Evolutionary conservation across 108 stramenopile genomes (phyloP).

Genomic region (Skeletonema marinoi): DNA sequence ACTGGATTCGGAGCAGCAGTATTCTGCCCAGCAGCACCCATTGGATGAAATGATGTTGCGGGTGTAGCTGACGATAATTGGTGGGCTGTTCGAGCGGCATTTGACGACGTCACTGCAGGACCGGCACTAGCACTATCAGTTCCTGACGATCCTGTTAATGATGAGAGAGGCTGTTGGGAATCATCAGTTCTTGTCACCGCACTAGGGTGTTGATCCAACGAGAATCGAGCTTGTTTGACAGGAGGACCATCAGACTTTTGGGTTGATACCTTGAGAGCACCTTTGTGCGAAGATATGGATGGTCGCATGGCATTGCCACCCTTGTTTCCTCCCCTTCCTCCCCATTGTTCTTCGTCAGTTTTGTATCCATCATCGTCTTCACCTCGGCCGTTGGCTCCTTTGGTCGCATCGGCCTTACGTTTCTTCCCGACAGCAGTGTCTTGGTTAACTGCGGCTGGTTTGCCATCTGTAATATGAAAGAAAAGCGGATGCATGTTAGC

Average conservation of each 20-base stretch:
- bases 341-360: conserved; percentile 48
- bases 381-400: conserved; percentile 15
- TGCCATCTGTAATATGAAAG: background rate
- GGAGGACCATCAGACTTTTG: conserved; percentile 15
- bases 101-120: background rate
- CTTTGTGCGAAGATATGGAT: background rate
- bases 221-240: conserved; percentile 39
- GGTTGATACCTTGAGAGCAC: background rate
- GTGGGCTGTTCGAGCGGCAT: background rate
- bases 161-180: conserved; percentile 27
- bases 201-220: conserved; percentile 18
- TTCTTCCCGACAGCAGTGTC: conserved; percentile 19
- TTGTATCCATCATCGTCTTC: conserved; percentile 47
- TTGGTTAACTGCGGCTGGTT: conserved; percentile 1
- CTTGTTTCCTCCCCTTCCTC: conserved; percentile 23
- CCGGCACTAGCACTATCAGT: conserved; percentile 7
- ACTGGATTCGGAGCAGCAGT: background rate
- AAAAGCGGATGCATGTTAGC: background rate
- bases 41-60: background rate
- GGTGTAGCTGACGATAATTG: background rate
- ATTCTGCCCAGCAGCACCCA: background rate
- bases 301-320: background rate
- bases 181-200: conserved; percentile 2
- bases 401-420: conserved; percentile 17
- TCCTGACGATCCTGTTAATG: conserved; percentile 17